Conservation (phyloP, 352 stramenopile species). For the Phytophthora melonis region DNA sequence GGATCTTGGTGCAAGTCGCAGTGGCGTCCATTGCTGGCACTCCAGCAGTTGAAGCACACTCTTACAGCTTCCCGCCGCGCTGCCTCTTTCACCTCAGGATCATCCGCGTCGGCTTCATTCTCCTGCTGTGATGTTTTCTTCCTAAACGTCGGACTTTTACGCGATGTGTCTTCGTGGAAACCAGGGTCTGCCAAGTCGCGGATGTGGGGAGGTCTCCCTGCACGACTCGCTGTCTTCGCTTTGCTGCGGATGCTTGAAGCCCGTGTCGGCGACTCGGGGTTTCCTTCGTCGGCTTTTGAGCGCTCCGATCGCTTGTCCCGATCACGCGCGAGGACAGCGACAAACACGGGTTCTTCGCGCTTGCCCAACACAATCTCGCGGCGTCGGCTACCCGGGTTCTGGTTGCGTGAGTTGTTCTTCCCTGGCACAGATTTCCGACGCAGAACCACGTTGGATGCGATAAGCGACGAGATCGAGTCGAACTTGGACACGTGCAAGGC, state of each 20-base stretch:
- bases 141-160: constrained; percentile 7
- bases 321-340: constrained; percentile 59
- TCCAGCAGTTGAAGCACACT: constrained; percentile 96
- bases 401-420: constrained; percentile 16
- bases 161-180: constrained; percentile 54
- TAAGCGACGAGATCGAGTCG: constrained; percentile 90
- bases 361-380: constrained; percentile 76
- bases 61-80: constrained; percentile 25
- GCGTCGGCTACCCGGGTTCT: constrained; percentile 20
- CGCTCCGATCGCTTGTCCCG: constrained; percentile 21
- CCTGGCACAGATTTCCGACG: constrained; percentile 55
- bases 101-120: constrained; percentile 13
- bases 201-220: constrained; percentile 60
- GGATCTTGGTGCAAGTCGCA: constrained; percentile 76
- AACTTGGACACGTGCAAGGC: constrained; percentile 90
- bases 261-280: constrained; percentile 13
- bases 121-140: constrained; percentile 16
- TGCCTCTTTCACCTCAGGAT: constrained; percentile 23
- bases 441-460: constrained; percentile 81
- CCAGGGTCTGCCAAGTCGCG: constrained; percentile 80
- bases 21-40: constrained; percentile 82
- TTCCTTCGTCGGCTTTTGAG: constrained; percentile 6
- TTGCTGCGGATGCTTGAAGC: constrained; percentile 22
- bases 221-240: constrained; percentile 26
- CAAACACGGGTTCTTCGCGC: constrained; percentile 64